These are phyloP conservation scores for Polyplosphaeria fusca DNA, from an alignment of 495 filamentous ascomycete species.

Conservation along the genomic window DNA sequence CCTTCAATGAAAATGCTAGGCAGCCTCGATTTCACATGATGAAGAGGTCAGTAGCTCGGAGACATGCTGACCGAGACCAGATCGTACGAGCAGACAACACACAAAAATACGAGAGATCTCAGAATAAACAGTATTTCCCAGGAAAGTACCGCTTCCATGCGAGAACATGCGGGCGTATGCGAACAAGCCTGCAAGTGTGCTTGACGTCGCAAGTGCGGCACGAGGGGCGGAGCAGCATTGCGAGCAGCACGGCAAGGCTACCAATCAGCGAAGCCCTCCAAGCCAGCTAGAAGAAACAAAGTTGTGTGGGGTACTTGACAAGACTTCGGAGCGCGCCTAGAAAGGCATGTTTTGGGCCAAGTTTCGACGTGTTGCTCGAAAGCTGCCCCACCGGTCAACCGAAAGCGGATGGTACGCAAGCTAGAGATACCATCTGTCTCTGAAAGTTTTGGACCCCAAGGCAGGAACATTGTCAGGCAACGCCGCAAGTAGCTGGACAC, in stretches of 20 bases:
- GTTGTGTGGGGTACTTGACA: too few species aligned
- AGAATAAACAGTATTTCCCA: too few species aligned
- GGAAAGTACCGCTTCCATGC: conserved; percentile 5
- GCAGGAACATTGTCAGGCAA: background rate
- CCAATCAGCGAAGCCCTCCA: background rate
- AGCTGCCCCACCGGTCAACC: background rate
- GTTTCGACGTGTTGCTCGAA: background rate
- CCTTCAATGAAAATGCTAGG: too few species aligned
- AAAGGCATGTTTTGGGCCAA: background rate
- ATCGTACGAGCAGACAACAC: too few species aligned
- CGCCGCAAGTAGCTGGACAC: background rate
- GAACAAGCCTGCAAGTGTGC: background rate
- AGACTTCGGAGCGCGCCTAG: background rate
- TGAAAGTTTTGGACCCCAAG: background rate
- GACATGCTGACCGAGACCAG: too few species aligned
- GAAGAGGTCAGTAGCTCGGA: too few species aligned
- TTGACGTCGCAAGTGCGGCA: background rate
- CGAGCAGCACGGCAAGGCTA: background rate
- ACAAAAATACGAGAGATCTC: too few species aligned
- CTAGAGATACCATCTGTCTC: background rate
- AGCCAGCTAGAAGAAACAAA: background rate
- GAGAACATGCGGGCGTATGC: background rate
- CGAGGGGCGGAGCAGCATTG: background rate
- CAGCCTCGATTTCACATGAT: too few species aligned
- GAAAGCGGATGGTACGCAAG: background rate